These are phyloP conservation scores for Amanita fuliginea DNA, from an alignment of 768 basidiomycete species.

Conservation along the genomic window DNA sequence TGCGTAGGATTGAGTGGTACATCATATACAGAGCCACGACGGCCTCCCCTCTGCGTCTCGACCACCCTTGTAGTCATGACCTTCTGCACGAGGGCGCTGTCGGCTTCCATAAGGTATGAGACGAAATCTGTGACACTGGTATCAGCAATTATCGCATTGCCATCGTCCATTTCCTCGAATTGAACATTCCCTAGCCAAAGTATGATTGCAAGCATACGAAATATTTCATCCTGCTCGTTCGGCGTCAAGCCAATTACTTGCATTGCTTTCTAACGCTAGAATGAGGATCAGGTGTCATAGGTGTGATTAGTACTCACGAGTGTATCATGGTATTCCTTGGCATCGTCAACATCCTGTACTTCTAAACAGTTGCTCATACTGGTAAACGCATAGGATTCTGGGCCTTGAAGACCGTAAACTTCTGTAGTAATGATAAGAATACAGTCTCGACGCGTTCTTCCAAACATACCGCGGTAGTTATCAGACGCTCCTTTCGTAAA, in stretches of 20 bases:
- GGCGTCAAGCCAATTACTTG: conserved; percentile 76
- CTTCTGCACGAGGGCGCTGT: conserved; percentile 71
- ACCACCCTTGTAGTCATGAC: conserved; percentile 76
- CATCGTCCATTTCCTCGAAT: conserved; percentile 81
- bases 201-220: conserved; percentile 83
- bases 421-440: conserved; percentile 36
- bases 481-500: conserved; percentile 92
- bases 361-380: conserved; percentile 86
- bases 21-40: conserved; percentile 93
- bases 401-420: conserved; percentile 89
- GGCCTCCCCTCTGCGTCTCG: conserved; percentile 89
- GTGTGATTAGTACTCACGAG: conserved; percentile 39
- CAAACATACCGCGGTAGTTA: conserved; percentile 69
- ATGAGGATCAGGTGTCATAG: conserved; percentile 3
- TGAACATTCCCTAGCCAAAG: conserved; percentile 97
- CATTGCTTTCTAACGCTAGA: conserved; percentile 74
- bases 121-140: conserved; percentile 90
- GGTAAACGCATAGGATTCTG: conserved; percentile 91
- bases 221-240: conserved; percentile 85
- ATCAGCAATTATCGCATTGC: conserved; percentile 75
- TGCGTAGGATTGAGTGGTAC: conserved; percentile 92
- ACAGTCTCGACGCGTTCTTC: not conserved
- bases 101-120: conserved; percentile 87
- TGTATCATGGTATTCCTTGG: conserved; percentile 79
- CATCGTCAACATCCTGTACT: conserved; percentile 86